Evolutionary conservation across 345 rosid species (phyloP).

Genomic region (Geranium brycei): DNA sequence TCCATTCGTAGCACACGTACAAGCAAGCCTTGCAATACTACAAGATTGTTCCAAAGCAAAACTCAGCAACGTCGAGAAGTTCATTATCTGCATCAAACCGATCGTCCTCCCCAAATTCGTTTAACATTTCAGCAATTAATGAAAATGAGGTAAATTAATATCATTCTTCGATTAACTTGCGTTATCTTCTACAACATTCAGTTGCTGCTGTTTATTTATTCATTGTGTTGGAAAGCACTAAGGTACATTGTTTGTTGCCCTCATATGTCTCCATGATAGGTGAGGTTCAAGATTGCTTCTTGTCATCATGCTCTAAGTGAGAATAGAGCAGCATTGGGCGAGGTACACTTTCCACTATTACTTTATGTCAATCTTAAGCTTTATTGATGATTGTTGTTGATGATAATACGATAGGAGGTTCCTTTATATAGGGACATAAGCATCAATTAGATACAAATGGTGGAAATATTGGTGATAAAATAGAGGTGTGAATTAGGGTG

Average conservation of each 20-base stretch:
- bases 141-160: slow-evolving; percentile 62
- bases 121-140: slow-evolving; percentile 46
- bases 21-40: slow-evolving; percentile 79
- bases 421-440: too few species aligned
- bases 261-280: slow-evolving; percentile 26
- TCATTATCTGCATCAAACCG: slow-evolving; percentile 54
- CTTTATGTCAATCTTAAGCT: background rate
- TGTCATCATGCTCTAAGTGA: slow-evolving; percentile 64
- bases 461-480: too few species aligned
- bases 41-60: slow-evolving; percentile 69
- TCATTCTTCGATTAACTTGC: background rate
- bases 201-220: background rate
- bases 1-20: slow-evolving; percentile 44
- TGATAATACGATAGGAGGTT: too few species aligned
- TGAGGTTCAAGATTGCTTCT: slow-evolving; percentile 90
- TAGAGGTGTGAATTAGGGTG: too few species aligned
- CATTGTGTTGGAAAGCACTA: background rate
- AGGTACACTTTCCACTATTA: slow-evolving; percentile 34
- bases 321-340: slow-evolving; percentile 64
- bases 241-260: slow-evolving; percentile 6
- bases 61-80: slow-evolving; percentile 45
- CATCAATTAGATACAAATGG: too few species aligned
- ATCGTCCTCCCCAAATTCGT: slow-evolving; percentile 74
- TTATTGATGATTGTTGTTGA: too few species aligned
- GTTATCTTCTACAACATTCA: background rate